These are phyloP conservation scores for Pseudozyma sp. DNA, from an alignment of 1,284 basidiomycete species.

Conservation along the genomic window DNA sequence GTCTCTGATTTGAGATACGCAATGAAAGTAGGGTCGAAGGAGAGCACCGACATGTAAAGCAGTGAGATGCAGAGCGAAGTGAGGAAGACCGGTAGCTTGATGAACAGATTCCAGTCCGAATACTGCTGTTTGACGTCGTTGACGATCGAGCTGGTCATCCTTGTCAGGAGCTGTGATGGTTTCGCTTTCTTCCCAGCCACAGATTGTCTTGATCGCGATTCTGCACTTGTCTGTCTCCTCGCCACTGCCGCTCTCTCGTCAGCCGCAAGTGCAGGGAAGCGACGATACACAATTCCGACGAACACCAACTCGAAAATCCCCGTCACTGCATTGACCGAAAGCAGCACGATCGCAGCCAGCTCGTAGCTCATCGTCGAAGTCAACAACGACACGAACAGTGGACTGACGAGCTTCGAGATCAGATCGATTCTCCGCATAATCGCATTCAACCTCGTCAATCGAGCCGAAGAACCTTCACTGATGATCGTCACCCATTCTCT, in stretches of 20 bases:
- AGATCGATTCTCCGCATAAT: constrained; percentile 73
- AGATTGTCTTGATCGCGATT: neutral
- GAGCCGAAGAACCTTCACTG: constrained; percentile 54
- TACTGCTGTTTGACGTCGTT: constrained; percentile 37
- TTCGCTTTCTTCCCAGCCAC: neutral
- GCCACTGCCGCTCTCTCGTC: constrained; percentile 32
- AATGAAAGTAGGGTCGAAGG: constrained; percentile 62
- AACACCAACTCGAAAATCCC: constrained; percentile 56
- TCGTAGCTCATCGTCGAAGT: constrained; percentile 65
- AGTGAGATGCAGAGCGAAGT: constrained; percentile 72
- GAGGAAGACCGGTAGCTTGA: constrained; percentile 70
- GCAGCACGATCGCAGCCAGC: constrained; percentile 44
- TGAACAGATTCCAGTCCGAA: constrained; percentile 72
- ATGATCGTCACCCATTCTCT: constrained; percentile 74
- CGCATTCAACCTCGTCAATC: constrained; percentile 66
- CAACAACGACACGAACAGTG: constrained; percentile 74
- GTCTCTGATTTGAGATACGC: constrained; percentile 64
- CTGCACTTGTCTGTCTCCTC: constrained; percentile 7
- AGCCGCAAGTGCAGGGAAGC: constrained; percentile 46
- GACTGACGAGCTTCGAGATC: constrained; percentile 74
- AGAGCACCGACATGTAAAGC: constrained; percentile 73
- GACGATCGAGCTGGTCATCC: neutral
- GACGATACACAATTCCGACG: constrained; percentile 49
- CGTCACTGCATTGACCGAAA: constrained; percentile 42
- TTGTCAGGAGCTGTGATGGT: neutral